Conservation (phyloP, 2,329 filamentous ascomycete genomes). For the Fusarium mundagurra region DNA sequence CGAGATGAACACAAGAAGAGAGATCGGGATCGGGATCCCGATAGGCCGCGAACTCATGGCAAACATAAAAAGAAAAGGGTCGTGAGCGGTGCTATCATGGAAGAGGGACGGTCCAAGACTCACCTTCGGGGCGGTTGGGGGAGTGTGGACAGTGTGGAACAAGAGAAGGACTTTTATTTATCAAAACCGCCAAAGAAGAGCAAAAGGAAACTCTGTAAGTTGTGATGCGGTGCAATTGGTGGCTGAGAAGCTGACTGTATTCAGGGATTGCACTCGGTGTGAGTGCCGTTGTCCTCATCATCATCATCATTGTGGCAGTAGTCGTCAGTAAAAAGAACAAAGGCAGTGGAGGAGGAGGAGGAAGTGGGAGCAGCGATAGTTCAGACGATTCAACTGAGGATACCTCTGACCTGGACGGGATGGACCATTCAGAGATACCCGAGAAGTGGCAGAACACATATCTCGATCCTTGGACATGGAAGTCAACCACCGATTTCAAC, state of each 20-base stretch:
- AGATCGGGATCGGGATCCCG: conserved; percentile 38
- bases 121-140: conserved; percentile 56
- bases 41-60: conserved; percentile 48
- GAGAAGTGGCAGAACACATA: conserved; percentile 75
- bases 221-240: background rate
- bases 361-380: conserved; percentile 24
- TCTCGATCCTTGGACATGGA: conserved; percentile 92
- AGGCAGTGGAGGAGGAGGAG: conserved; percentile 54
- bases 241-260: conserved; percentile 33
- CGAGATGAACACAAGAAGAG: conserved; percentile 37
- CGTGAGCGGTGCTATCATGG: conserved; percentile 75
- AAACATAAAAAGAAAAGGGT: conserved; percentile 66
- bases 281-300: conserved; percentile 64
- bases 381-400: conserved; percentile 46
- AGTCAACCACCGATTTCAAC: conserved; percentile 90
- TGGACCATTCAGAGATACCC: conserved; percentile 68
- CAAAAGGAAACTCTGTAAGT: conserved; percentile 71
- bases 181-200: conserved; percentile 56
- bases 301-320: conserved; percentile 76
- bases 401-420: conserved; percentile 56
- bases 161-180: conserved; percentile 59
- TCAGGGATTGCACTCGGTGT: conserved; percentile 66
- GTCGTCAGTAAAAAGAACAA: conserved; percentile 73
- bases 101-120: conserved; percentile 66
- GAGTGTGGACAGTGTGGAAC: conserved; percentile 55